phyloP scores from a whole-genome alignment of 306 rosid genomes.

The Gynostemma pentaphyllum region DNA sequence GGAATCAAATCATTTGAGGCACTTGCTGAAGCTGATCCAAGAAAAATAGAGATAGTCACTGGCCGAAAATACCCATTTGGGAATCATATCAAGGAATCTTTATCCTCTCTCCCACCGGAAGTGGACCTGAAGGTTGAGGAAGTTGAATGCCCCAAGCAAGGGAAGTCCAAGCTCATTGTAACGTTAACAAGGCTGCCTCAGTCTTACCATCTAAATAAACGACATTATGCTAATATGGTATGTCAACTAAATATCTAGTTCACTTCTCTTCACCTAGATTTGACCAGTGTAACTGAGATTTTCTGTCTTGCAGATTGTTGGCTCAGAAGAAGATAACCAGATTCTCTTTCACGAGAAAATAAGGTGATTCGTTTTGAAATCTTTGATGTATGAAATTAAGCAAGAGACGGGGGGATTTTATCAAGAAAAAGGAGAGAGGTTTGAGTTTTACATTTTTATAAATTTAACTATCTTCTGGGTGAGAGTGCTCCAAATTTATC shows the following conservation, averaged over 20 bases:
- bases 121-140: slow-evolving; percentile 56
- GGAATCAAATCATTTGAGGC: slow-evolving; percentile 63
- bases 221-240: slow-evolving; percentile 91
- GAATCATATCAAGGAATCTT: slow-evolving; percentile 85
- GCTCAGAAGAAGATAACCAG: slow-evolving; percentile 63
- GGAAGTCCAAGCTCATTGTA: slow-evolving; percentile 53
- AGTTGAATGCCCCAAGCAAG: slow-evolving; percentile 39
- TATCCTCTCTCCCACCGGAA: slow-evolving; percentile 77
- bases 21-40: slow-evolving; percentile 84
- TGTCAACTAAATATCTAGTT: slow-evolving; percentile 15
- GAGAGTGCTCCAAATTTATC: background rate
- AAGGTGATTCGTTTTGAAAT: slow-evolving; percentile 37
- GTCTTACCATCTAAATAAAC: slow-evolving; percentile 43
- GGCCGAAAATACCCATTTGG: slow-evolving; percentile 94
- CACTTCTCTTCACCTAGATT: background rate
- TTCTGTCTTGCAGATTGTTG: slow-evolving; percentile 51
- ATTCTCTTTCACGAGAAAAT: slow-evolving; percentile 88
- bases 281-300: background rate
- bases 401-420: background rate
- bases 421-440: background rate
- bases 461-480: background rate
- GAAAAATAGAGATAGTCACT: slow-evolving; percentile 89
- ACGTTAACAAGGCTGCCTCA: slow-evolving; percentile 66
- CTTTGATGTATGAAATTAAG: slow-evolving; percentile 6
- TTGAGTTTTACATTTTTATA: background rate